Percentiles rank a stretch among this genome's conserved stretches.
Conservation (phyloP, 176 grass and related monocot genomes). For the Musa acuminata region DNA sequence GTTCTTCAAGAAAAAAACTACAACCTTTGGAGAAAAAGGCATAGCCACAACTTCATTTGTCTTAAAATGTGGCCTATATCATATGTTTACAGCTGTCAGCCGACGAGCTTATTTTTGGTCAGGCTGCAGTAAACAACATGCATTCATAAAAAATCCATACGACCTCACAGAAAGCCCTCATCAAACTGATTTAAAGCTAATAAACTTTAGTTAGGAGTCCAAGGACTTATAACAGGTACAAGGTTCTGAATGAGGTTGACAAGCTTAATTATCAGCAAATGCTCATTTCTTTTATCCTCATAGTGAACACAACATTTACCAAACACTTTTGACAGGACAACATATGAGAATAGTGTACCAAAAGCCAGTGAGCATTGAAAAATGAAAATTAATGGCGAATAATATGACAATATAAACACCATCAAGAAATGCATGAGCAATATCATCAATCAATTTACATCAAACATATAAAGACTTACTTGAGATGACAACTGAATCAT, state of each 20-base stretch:
- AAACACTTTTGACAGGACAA: too few species aligned
- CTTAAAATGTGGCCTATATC: too few species aligned
- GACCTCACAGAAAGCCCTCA: background rate
- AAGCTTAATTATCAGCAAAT: background rate
- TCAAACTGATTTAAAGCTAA: background rate
- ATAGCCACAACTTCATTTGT: too few species aligned
- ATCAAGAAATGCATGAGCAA: background rate
- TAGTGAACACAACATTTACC: too few species aligned
- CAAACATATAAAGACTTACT: constrained; percentile 38
- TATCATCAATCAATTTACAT: background rate
- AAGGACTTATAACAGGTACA: background rate
- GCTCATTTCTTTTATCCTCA: too few species aligned
- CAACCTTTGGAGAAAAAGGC: too few species aligned
- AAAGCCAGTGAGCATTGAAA: background rate
- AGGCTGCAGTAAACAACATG: too few species aligned
- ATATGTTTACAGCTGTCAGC: too few species aligned
- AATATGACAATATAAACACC: background rate
- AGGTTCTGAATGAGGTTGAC: background rate
- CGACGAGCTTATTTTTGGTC: too few species aligned
- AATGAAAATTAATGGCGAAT: background rate
- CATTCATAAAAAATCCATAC: too few species aligned
- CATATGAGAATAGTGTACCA: background rate
- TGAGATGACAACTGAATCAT: constrained; percentile 97
- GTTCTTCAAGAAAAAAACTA: too few species aligned
- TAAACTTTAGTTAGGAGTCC: background rate